Evolutionary conservation across 257 asterid species (phyloP).

Genomic region (Solanum lycopersicoides): DNA sequence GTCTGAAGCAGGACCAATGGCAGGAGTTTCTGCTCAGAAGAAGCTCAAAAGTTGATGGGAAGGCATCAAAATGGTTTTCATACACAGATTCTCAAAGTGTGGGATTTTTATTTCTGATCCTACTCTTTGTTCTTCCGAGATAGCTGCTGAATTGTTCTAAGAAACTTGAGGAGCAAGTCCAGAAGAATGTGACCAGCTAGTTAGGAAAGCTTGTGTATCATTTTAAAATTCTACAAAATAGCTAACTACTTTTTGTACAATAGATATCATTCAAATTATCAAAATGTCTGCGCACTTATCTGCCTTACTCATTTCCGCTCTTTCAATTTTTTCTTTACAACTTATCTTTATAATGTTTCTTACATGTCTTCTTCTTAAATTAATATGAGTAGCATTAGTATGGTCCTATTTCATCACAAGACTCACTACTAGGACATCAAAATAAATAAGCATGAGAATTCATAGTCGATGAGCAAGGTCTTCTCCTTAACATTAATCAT

Average conservation of each 20-base stretch:
- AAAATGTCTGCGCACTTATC: not conserved
- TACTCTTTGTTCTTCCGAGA: not conserved
- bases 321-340: not conserved
- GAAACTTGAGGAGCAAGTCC: not conserved
- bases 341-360: not conserved
- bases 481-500: not conserved
- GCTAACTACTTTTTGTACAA: not conserved
- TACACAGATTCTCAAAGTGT: not conserved
- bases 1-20: not conserved
- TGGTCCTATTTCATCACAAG: not conserved
- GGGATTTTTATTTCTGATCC: not conserved
- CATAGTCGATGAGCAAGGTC: not conserved
- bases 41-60: not conserved
- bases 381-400: not conserved
- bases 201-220: not conserved
- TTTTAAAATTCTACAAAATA: not conserved
- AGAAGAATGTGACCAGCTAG: not conserved
- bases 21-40: not conserved
- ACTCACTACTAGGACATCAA: not conserved
- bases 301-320: not conserved
- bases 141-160: not conserved
- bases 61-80: not conserved
- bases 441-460: not conserved
- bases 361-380: not conserved
- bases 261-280: not conserved